These are phyloP conservation scores for Carex cristatella DNA, from an alignment of 176 grass and related monocot genomes.

Conservation along the genomic window DNA sequence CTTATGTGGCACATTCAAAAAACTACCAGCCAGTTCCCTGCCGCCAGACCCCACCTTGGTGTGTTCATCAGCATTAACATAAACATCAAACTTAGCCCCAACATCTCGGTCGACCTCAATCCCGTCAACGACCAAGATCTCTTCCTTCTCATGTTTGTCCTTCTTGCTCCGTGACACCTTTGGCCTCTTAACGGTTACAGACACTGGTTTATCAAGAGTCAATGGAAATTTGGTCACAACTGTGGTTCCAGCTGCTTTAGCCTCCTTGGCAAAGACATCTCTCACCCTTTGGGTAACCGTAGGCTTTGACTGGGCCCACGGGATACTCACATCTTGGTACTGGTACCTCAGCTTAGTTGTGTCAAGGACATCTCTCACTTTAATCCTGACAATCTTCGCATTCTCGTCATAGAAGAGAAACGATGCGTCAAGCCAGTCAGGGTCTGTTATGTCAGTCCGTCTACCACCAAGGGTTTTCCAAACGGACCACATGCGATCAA, in stretches of 20 bases:
- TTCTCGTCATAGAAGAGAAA: conserved; percentile 70
- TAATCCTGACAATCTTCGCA: conserved; percentile 31
- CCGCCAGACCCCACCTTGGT: conserved; percentile 4
- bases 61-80: conserved; percentile 36
- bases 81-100: conserved; percentile 44
- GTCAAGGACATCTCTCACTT: conserved; percentile 31
- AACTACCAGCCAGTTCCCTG: conserved; percentile 45
- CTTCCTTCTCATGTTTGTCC: conserved; percentile 38
- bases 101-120: conserved; percentile 32
- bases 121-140: conserved; percentile 37
- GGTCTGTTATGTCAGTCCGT: conserved; percentile 22
- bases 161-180: conserved; percentile 25
- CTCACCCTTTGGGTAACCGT: background rate
- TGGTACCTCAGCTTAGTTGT: conserved; percentile 21
- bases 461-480: conserved; percentile 37
- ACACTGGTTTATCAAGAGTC: conserved; percentile 13
- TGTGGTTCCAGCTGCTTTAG: background rate
- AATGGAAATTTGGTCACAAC: conserved; percentile 32
- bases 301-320: conserved; percentile 27
- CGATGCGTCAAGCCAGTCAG: conserved; percentile 41
- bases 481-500: conserved; percentile 57
- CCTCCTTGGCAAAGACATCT: background rate
- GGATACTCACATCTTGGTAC: conserved; percentile 37
- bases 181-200: conserved; percentile 32
- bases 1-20: conserved; percentile 44